Base-by-base conservation (phyloP, 371 early-diverging fungal species). In the Syncephalastrum racemosum region DNA sequence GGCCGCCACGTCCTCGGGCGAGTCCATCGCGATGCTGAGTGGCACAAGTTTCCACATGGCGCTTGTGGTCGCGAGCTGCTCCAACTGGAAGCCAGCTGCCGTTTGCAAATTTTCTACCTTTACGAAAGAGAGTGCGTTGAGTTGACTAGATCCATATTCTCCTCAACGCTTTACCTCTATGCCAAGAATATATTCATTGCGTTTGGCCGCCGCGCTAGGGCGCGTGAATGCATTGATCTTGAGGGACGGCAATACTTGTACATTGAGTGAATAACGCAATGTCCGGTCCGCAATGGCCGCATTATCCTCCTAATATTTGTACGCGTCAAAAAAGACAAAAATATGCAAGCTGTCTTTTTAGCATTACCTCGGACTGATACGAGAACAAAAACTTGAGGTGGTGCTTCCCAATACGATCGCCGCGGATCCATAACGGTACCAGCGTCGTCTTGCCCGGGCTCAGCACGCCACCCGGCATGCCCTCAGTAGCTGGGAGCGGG, bases 171-270 rank as follows among this genome's bases (percentile, higher is more conserved):
- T 36, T 62, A 93, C 83, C 80, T 97, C 97, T 23, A 97, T 82
- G 3, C 95, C 96, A 8, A 97, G 76, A 22, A 95, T 85, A 55
- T 90, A 93, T 59, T 92, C 92, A 60, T 86, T 82, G 4, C 91
- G 75, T 12, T 58, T 49, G 6, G 73, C 70, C 16, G 77, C 77
- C 13, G 86, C 75, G 53, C 93, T 91, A 1, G 91, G 91, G n/a
- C 96, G 75, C 4, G 96, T 92, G 66, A 95, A 95, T 0, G 94
- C 94, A 62, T 94, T 94, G 68, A 97, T 90, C 51, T 91, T 86
- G 22, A 97, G 77, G 1, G 94, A 93, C 4, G 96, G 93, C 20
- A 83, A 60, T 1, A 97, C 94, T 45, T 86, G 84, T 1, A 85
- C 66, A 1, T 73, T 54, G 4, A 85, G 45, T 0, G 81, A 74